Evolutionary conservation across 2,329 filamentous ascomycete genomes (phyloP).

Genomic region (Curvularia sp.): DNA sequence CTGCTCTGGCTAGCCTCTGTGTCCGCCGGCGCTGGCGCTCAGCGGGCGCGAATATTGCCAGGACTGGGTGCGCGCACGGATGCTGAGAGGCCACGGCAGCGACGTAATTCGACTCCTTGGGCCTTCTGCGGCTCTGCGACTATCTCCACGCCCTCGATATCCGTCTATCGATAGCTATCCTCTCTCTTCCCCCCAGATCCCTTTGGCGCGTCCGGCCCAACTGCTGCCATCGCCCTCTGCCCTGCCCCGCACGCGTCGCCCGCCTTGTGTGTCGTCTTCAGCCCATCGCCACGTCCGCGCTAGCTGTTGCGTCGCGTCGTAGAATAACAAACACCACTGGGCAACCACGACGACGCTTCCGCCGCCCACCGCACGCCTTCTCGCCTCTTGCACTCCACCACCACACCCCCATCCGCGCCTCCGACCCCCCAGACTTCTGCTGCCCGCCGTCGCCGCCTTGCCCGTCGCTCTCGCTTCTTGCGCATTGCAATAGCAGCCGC

Average conservation of each 20-base stretch:
- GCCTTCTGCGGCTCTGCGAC: slow-evolving; percentile 26
- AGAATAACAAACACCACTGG: slow-evolving; percentile 25
- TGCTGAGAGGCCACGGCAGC: slow-evolving; percentile 7
- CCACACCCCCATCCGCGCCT: slow-evolving; percentile 7
- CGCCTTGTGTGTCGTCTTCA: neutral
- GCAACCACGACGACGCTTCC: slow-evolving; percentile 17
- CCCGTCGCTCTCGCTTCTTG: slow-evolving; percentile 1
- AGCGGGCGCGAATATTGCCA: neutral
- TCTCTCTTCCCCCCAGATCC: slow-evolving; percentile 8
- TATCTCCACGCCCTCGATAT: slow-evolving; percentile 21
- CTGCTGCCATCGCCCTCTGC: slow-evolving; percentile 10
- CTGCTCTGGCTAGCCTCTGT: neutral
- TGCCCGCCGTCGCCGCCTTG: slow-evolving; percentile 7
- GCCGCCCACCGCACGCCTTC: slow-evolving; percentile 11
- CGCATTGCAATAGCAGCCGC: slow-evolving; percentile 9
- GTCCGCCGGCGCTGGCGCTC: neutral
- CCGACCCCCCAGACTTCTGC: slow-evolving; percentile 10
- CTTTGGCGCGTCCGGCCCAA: slow-evolving; percentile 8
- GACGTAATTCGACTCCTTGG: slow-evolving; percentile 23
- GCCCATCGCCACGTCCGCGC: slow-evolving; percentile 15
- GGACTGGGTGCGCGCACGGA: slow-evolving; percentile 18
- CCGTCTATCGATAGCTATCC: slow-evolving; percentile 26
- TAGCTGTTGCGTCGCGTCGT: slow-evolving; percentile 23
- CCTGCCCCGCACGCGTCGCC: slow-evolving; percentile 19
- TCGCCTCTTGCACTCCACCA: slow-evolving; percentile 3